phyloP scores from a whole-genome alignment of 176 grass and related monocot species.

The Thalia dealbata region DNA sequence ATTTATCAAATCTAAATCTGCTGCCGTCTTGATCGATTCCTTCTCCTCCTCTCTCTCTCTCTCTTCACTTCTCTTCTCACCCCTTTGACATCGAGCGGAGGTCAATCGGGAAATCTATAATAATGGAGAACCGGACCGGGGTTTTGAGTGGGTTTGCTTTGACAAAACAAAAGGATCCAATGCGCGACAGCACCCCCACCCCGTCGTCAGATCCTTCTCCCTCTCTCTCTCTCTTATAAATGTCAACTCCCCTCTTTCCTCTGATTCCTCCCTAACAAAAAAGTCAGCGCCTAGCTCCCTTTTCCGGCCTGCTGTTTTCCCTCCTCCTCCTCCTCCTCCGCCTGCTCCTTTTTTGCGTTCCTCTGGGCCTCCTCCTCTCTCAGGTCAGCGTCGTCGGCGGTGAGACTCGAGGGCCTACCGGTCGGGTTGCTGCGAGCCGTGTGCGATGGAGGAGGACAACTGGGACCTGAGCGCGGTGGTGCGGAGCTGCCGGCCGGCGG shows the following conservation, averaged over 20 bases:
- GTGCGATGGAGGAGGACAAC: slow-evolving; percentile 18
- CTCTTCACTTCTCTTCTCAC: not conserved
- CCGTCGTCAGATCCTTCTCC: not conserved
- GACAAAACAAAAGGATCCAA: slow-evolving; percentile 1
- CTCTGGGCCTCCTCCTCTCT: not conserved
- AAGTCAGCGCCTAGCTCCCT: slow-evolving; percentile 12
- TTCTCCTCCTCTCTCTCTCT: not conserved
- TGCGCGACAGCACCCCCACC: not conserved
- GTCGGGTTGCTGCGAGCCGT: not conserved
- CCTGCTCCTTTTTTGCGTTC: too few species aligned
- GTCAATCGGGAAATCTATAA: slow-evolving; percentile 1
- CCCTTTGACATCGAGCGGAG: slow-evolving; percentile 14
- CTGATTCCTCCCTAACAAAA: slow-evolving; percentile 9
- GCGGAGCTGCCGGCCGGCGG: slow-evolving; percentile 14
- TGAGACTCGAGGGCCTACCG: too few species aligned
- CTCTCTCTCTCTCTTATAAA: not conserved
- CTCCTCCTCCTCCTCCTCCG: not conserved
- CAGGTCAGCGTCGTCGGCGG: not conserved
- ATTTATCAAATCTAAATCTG: not conserved
- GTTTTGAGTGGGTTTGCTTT: slow-evolving; percentile 3
- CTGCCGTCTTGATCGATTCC: not conserved
- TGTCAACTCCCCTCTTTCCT: not conserved
- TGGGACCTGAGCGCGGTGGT: slow-evolving; percentile 32
- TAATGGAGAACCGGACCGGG: not conserved
- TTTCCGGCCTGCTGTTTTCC: not conserved